Evolutionary conservation across 2,329 filamentous ascomycete species (phyloP), one percentile per base, ranked within the genome.

Genomic region (Trichophyton simii): DNA sequence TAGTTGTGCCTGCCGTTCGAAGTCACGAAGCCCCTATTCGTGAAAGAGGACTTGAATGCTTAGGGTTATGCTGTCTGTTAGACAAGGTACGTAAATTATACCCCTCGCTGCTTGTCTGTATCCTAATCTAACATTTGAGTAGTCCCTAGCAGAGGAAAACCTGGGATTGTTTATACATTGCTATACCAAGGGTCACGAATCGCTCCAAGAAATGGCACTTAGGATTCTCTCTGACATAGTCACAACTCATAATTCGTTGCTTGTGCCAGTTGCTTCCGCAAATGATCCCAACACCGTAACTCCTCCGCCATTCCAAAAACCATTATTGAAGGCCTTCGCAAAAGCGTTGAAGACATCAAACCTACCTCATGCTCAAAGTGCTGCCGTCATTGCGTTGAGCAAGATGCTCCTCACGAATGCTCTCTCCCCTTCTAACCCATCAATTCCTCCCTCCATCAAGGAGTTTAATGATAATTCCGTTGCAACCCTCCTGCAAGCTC

Each of bases 201-300:
- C 87, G 0, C 80, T 99, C 44, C 92, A 97, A 72, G 88, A 92
- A 58, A 95, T 91, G 7, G 88, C 91, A 0, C 77, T 97, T 36
- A 90, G 97, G 65, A 95, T 96, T 64, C 82, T 99, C 36, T 91
- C 90, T 8, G 94, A 99, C 72, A 92, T 97, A 67, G 80, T 97
- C 57, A 91, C 91, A 60, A 89, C 91, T 0, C 90, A 97, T 70
- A 91, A 90, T 13, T 83, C 88, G 0, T 83, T 95, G 63, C 83
- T 96, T 15, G 79, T 90, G 3, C 68, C 73, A 9, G 72, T 78
- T n/a, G 71, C 74, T 3, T 65, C 67, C 1, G 72, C 75, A 28
- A 67, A 76, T 20, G 76, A 79, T 42, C 69, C 72, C 62, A 69
- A 73, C 50, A 84, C 85, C 61, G 83, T 78, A 28, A 73, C 75